A percentile compares a stretch with the other conserved stretches of the same genome.
phyloP scores from a whole-genome alignment of 352 stramenopile genomes.

The Globisporangium iwayamae region DNA sequence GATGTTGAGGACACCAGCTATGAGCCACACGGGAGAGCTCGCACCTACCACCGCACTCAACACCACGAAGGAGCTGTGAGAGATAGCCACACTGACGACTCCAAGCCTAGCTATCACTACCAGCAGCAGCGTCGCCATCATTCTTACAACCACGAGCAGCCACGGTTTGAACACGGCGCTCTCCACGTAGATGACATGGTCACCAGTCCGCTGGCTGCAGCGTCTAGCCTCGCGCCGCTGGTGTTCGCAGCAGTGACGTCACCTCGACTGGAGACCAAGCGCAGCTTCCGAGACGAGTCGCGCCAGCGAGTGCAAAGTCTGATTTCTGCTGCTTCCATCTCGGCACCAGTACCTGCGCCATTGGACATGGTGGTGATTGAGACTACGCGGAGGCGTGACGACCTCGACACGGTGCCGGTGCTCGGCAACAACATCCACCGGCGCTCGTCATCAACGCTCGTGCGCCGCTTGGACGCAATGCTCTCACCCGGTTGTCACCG shows the following conservation, averaged over 20 bases:
- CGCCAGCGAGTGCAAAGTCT: neutral
- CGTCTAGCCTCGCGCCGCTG: slow-evolving; percentile 7
- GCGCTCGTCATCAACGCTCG: neutral
- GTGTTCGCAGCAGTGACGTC: slow-evolving; percentile 16
- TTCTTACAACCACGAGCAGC: neutral
- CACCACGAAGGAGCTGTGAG: slow-evolving; percentile 1
- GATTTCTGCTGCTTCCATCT: neutral
- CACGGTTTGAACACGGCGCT: neutral
- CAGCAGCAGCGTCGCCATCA: neutral
- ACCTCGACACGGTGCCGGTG: neutral
- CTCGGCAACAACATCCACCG: neutral
- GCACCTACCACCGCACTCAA: neutral
- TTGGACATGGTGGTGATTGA: slow-evolving; percentile 30
- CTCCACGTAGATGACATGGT: slow-evolving; percentile 7
- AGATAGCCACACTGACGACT: neutral
- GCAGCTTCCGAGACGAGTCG: neutral
- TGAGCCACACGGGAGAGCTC: neutral
- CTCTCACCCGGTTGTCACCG: slow-evolving; percentile 49
- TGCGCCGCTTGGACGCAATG: slow-evolving; percentile 22
- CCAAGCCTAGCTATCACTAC: neutral
- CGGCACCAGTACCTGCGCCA: slow-evolving; percentile 5
- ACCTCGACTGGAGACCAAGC: slow-evolving; percentile 8
- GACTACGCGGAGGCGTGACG: neutral
- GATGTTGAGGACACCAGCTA: neutral
- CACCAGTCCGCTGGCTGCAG: slow-evolving; percentile 11